A percentile compares a stretch with the other conserved stretches of the same genome.
Evolutionary conservation across 2,329 filamentous ascomycete genomes (phyloP).

Genomic region (Reticulascus tulasneorum): DNA sequence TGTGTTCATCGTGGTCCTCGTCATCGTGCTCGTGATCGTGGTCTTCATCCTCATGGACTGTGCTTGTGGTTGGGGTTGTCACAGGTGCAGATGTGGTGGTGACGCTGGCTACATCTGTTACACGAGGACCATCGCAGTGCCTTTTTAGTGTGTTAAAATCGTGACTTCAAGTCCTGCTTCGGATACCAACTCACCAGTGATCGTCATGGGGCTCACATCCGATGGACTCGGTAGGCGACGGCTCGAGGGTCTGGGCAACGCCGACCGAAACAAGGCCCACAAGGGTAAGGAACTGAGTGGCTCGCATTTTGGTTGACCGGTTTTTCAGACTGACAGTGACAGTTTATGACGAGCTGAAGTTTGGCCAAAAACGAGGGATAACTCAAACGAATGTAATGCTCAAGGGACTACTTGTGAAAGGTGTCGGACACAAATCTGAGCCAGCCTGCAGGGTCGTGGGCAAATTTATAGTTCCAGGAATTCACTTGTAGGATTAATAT

Average conservation of each 20-base stretch:
- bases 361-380: no score
- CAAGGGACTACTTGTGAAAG: no score
- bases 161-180: not conserved
- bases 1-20: conserved; percentile 8
- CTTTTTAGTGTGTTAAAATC: not conserved
- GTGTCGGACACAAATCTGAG: no score
- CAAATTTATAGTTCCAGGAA: no score
- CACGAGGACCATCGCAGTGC: conserved; percentile 14
- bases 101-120: not conserved
- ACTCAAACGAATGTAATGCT: no score
- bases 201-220: conserved; percentile 33
- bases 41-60: conserved; percentile 8
- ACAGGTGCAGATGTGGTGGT: not conserved
- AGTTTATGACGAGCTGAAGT: no score
- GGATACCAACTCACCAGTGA: conserved; percentile 26
- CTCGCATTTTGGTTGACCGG: conserved; percentile 14
- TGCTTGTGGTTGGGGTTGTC: not conserved
- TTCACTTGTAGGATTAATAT: no score
- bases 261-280: conserved; percentile 8
- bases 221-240: conserved; percentile 29
- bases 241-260: conserved; percentile 17
- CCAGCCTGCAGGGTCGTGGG: no score
- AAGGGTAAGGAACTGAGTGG: conserved; percentile 10
- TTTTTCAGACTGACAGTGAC: no score
- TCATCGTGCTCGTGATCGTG: conserved; percentile 4